Evolutionary conservation across 2,329 filamentous ascomycete genomes (phyloP), one percentile per base, ranked within the genome.

Genomic region (Aspergillus sp.): DNA sequence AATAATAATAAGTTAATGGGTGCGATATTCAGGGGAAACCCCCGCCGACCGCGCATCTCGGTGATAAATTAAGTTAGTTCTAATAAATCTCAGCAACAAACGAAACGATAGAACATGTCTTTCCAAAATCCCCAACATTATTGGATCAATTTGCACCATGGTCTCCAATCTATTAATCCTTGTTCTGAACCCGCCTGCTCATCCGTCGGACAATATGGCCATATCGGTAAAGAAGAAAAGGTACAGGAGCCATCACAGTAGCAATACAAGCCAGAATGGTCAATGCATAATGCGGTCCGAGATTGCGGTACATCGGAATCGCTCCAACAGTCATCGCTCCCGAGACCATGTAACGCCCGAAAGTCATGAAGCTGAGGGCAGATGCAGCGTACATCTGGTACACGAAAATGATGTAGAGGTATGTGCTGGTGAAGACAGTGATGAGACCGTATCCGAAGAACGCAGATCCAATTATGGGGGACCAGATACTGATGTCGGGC

Each of bases 371-470:
- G 0, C 69, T 70, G 17, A 78, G 60, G 0, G 74, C 75, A 1
- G 64, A 70, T 1, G 75, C 78, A 0, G 77, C 71, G 50, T 77
- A 78, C 1, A 65, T 65, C 38, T 75, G 72, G 52, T 81, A 82
- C 6, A 67, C 69, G 52, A 80, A 76, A 45, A 81, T 80, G 48
- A 81, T 74, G 57, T 81, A 82, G 63, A 76, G 70, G 43, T 78
- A 78, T 41, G 65, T 69, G 45, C 65, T 69, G 43, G 76, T 73
- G 59, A 77, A 78, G 5, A 78, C 65, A 37, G 68, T 68, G 7
- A 74, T 64, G 39, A 75, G 65, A 1, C 72, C 73, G 46, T 71
- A 74, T 3, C 78, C 77, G 54, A 81, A 78, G 1, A 79, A 51
- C 1, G 74, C 71, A n/a, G 69, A 75, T 1, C 76, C 76, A 1